Evolutionary conservation across 176 grass and related monocot species (phyloP), one percentile per base, ranked within the genome.

Genomic region (Pontederia crassipes): DNA sequence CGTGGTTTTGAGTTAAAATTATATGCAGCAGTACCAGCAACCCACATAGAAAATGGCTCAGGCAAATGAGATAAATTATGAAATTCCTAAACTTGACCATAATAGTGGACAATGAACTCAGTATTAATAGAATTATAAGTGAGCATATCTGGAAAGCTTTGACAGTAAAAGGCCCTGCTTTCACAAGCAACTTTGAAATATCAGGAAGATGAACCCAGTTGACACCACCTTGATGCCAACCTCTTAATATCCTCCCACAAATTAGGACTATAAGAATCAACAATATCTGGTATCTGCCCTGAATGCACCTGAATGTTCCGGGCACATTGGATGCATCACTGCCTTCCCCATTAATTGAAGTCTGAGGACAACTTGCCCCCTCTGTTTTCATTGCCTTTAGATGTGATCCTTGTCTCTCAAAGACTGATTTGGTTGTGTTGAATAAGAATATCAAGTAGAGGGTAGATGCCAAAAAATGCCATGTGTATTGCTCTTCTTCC

Each of bases 401-500:
- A 58, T 70, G 76, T 73, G 83, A 57, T 78, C 53, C 71, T 46
- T 52, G 11, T 14, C 3, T 47, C 56, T 85, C 70, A 17, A 90
- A 17, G 51, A 85, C 20, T 48, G 61, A 79, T 73, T 71, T 75
- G 28, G 87, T 58, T 35, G 80, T 70, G 48, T 72, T 79, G 49
- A 80, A 76, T 35, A 96, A 76, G 69, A 90, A 96, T 71, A 96
- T 73, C 80, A 96, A 74, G 85, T 80, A 80, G 20, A 96, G 55
- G 64, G 92, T 90, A 49, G 83, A 90, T 17, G 84, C 85, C 15
- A 90, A 74, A 69, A 90, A 96, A 57, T 96, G 87, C 86, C 86
- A 90, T 64, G 87, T 90, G 63, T 96, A 90, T 68, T 96, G 92
- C 75, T 96, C 92, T 85, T 96, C 92, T 80, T 96, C 92, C 64